Base-by-base conservation (phyloP, 805 yeast genomes). In the Hyphopichia homilentoma region DNA sequence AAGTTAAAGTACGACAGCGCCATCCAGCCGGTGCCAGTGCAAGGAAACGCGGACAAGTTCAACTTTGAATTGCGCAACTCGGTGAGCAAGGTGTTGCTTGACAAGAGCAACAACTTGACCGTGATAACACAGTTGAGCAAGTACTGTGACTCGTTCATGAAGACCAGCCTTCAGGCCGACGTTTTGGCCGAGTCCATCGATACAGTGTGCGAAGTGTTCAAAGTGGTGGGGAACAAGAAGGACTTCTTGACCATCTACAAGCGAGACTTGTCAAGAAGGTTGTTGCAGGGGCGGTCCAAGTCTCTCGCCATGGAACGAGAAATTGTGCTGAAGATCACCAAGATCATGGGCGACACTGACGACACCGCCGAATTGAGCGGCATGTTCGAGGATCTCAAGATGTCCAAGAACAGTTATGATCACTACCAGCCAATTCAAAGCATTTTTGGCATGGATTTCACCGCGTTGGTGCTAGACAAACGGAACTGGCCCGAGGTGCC, bases 401-500 rank as follows among this genome's bases (percentile, higher is more conserved):
- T 29, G 1, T 54, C 66, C 4, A 42, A 37, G 19, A 29, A 39
- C 2, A 38, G 38, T 6, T 52, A 51, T 31, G 30, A 21, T 16
- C 7, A 20, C 9, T 11, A 8, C 22, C 16, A 26, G 3, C 13
- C 17, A 11, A 7, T 12, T 4, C 15, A 33, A 5, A 15, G n/a
- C 8, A 23, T 19, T 4, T 22, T 29, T 4, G 27, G 22, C 8
- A 32, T 52, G 21, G 59, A 53, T 11, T 63, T 64, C 40, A 44
- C 35, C 25, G 60, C 61, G 1, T 41, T 64, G 34, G 48, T 64
- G 5, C 48, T 62, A 21, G 64, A 61, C 29, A 53, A 52, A 37
- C 45, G 52, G n/a, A 40, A 53, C 24, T 66, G 72, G 72, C 71
- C 72, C 0, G 66, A 57, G 17, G 48, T 60, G 6, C 70, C 68